phyloP scores from a whole-genome alignment of 2,329 filamentous ascomycete species.

The Clarireedia homoeocarpa region DNA sequence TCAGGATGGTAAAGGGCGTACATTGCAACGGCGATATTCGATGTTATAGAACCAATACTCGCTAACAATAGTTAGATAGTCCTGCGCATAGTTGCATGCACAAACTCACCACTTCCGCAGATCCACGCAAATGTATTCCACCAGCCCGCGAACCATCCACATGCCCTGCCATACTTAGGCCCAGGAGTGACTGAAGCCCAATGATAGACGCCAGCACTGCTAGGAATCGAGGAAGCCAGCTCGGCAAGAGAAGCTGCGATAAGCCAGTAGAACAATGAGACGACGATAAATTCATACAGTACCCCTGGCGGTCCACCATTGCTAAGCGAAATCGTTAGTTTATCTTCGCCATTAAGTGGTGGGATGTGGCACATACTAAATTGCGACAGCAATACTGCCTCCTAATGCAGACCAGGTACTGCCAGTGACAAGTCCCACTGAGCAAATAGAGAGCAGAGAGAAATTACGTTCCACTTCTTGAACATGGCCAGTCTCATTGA shows the following conservation, averaged over 20 bases:
- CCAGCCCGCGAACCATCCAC: constrained; percentile 43
- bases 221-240: constrained; percentile 24
- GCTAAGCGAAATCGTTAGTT: constrained; percentile 36
- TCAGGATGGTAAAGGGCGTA: constrained; percentile 40
- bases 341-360: neutral
- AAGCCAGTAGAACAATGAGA: constrained; percentile 43
- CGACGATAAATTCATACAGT: constrained; percentile 51
- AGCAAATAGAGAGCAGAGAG: constrained; percentile 37
- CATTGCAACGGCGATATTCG: constrained; percentile 39
- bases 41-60: constrained; percentile 30
- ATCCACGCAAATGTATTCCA: constrained; percentile 43
- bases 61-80: constrained; percentile 11
- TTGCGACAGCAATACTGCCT: constrained; percentile 35
- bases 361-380: constrained; percentile 13
- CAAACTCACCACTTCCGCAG: constrained; percentile 16
- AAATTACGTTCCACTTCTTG: constrained; percentile 45
- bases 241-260: constrained; percentile 41
- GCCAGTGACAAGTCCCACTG: constrained; percentile 38
- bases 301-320: constrained; percentile 56
- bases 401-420: constrained; percentile 39
- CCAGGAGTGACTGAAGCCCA: constrained; percentile 44
- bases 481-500: constrained; percentile 43
- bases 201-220: constrained; percentile 37
- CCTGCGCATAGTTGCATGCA: neutral
- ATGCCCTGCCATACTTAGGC: constrained; percentile 35